Base-by-base conservation (phyloP, 805 yeast genomes). In the Metschnikowia cubensis region DNA sequence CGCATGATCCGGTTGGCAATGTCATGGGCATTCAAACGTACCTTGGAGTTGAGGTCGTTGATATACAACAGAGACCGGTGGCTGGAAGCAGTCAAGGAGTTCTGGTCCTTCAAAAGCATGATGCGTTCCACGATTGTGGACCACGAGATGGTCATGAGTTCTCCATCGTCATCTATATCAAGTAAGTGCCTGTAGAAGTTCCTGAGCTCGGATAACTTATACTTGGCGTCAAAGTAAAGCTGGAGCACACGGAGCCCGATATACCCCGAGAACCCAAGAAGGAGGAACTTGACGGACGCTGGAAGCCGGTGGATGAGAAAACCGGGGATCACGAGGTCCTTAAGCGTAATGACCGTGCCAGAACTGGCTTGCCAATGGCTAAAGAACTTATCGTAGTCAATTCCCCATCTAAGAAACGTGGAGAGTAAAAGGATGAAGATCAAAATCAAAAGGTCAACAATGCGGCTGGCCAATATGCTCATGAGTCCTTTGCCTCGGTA, bases 1-100 rank as follows among this genome's bases (percentile, higher is more conserved):
- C 99, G 75, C 99, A 94, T 91, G 50, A 94, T 87, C 51, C 99
- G 75, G 63, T 94, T 95, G 13, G 97, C 98, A 46, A 94, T 88
- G 60, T 86, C 94, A 65, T 91, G 97, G 3, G 98, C 96, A 61
- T 88, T 92, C 47, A 94, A 75, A 55, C 91, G 75, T 46, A 82
- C 80, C 60, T 86, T 87, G 1, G 90, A 82, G 52, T 80, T 84
- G 51, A 83, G 73, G 61, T 86, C 91, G 54, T 68, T 70, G 46
- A 63, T 53, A 51, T 60, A 64, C 45, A 67, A 68, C 5, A 58
- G 60, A 10, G 66, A 59, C 11, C 57, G 47, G 22, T 57, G 55
- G 35, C 57, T 58, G 31, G 68, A 61, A 0, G 85, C 75, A 1
- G 86, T 79, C 20, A 81, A 69, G 6, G 94, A 89, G 67, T 90